phyloP scores from a whole-genome alignment of 2,329 filamentous ascomycete genomes.

The Bipolaris gigantea region DNA sequence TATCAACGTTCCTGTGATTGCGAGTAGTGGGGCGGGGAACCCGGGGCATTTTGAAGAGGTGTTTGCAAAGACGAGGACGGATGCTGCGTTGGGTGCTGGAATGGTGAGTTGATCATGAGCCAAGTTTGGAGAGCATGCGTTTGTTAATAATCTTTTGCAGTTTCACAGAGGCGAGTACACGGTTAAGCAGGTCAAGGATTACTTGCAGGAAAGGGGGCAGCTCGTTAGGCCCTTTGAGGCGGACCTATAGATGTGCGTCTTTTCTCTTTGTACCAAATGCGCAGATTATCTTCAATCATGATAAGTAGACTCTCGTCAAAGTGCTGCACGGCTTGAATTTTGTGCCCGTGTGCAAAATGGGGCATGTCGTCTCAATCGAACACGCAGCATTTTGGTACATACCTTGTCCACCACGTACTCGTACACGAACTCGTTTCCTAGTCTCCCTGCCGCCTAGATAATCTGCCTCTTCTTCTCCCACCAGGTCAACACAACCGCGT shows the following conservation, averaged over 20 bases:
- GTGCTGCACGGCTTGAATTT: background rate
- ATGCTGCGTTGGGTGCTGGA: conserved; percentile 91
- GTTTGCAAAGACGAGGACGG: conserved; percentile 80
- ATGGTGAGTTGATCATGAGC: too few relatives aligned
- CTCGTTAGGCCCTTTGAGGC: conserved; percentile 76
- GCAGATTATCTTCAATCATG: background rate
- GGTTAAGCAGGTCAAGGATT: conserved; percentile 89
- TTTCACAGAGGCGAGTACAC: conserved; percentile 97
- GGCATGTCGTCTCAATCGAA: background rate
- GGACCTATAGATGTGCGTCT: conserved; percentile 15
- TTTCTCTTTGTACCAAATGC: background rate
- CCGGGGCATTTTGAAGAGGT: conserved; percentile 89
- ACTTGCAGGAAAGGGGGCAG: conserved; percentile 70
- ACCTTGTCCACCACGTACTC: background rate
- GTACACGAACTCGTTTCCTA: background rate
- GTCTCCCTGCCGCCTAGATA: background rate
- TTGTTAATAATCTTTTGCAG: conserved; percentile 40
- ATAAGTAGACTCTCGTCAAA: background rate
- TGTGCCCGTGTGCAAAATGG: background rate
- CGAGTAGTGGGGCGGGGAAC: conserved; percentile 86
- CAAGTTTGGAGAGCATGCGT: too few relatives aligned
- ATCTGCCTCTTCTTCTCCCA: background rate
- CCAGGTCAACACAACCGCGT: background rate
- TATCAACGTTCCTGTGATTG: conserved; percentile 90
- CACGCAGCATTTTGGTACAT: background rate